Base-by-base conservation (phyloP, 345 rosid species). In the Ailanthus altissimus region DNA sequence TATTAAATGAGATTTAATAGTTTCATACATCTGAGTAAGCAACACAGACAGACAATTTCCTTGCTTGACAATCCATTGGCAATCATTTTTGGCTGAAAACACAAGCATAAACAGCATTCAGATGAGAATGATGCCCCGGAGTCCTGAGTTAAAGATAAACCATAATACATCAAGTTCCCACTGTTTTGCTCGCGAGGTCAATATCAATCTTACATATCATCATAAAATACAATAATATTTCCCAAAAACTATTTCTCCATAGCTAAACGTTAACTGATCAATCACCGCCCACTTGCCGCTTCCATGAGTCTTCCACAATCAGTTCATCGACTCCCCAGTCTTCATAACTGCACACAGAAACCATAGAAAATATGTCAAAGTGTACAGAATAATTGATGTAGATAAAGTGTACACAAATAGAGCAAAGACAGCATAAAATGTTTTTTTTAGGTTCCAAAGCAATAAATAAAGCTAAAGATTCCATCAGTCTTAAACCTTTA, bases 291-390 rank as follows among this genome's bases (percentile, higher is more conserved):
- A 93, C 97, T 81, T 95, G 99, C 78, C 97, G 88, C 87, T 93
- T 93, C 98, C 98, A 95, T 0, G 97, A 93, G 84, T 93, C 98
- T 79, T 95, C 98, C 60, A 91, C 96, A 23, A 95, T 91, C 86
- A 95, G 67, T 65, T 95, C 98, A 80, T 91, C 94, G 10, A 89
- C 99, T 76, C 93, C 97, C 94, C 97, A 90, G 53, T 92, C 94
- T 77, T 92, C 94, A 8, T 85, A 92, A 85, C 97, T 92, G 83
- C 21, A 47, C 50, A 66, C 28, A 28, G 21, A 51, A 12, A 64
- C 72, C 18, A 65, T 0, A 12, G 43, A 75, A n/a, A 43, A 26
- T 20, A 28, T 1, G 25, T 64, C 51, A 50, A 1, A 9, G 5
- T 4, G 56, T 26, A 46, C 53, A 0, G 16, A 54, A 56, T 42